Base-by-base conservation (phyloP, 305 asterid genomes). In the Ilex paraguariensis region DNA sequence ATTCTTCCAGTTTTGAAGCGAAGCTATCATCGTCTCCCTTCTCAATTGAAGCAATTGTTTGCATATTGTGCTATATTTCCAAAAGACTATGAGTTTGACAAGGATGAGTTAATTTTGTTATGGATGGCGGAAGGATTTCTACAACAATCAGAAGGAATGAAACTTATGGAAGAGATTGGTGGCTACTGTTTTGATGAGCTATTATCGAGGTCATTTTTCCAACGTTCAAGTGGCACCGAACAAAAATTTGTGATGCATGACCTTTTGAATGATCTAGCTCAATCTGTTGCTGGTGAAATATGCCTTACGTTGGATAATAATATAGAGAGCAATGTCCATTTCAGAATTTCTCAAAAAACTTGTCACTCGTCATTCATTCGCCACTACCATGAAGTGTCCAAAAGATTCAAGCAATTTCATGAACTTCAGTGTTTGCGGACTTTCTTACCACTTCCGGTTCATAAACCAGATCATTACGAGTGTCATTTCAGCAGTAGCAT, bases 281-380 rank as follows among this genome's bases (percentile, higher is more conserved):
- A 74, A 75, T 79, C 4, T 86, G 87, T 82, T 79, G 75, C 33
- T 84, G 86, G 58, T 72, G 82, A 61, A 88, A 86, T 63, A 88
- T 85, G 66, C 80, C 78, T 58, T 70, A 77, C 73, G 85, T 80
- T 40, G 65, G 77, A 17, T 17, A 17, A 17, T 17, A 17, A 17
- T 17, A 17, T 17, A 17, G 21, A 17, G 21, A 17, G 21, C 21
- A 17, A 17, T 17, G 21, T 17, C 21, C 21, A 17, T 17, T 17
- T 17, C 21, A 17, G 21, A 17, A 17, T 17, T 17, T 17, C 21
- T 17, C 21, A 17, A 17, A 17, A 17, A 17, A 17, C 21, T 17
- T 1, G 21, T 17, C 21, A 17, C 21, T 17, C 1, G 21, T 17
- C 21, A 17, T 17, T 17, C 62, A 77, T 79, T 56, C 85, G 86